Evolutionary conservation across 2,329 filamentous ascomycete species (phyloP).

Genomic region (Stachybotrys chartarum): DNA sequence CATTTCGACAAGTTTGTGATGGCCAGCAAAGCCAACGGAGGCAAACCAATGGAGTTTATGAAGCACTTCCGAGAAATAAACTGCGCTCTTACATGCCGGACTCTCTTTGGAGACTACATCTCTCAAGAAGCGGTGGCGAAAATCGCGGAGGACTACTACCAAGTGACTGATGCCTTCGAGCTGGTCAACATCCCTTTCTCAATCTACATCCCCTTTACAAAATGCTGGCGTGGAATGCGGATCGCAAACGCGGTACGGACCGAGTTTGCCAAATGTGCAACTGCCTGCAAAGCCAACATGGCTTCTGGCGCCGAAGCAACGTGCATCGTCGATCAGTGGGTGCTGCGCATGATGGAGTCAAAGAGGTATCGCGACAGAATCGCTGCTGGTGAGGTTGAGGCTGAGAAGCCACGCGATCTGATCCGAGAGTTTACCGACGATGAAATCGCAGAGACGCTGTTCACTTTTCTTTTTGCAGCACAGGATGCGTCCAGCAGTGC

Average conservation of each 20-base stretch:
- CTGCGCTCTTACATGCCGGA: slow-evolving; percentile 70
- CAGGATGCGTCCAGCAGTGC: slow-evolving; percentile 47
- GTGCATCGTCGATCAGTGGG: slow-evolving; percentile 74
- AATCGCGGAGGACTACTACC: slow-evolving; percentile 73
- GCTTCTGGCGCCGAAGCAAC: slow-evolving; percentile 58
- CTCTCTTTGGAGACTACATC: slow-evolving; percentile 77
- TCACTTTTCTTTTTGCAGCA: slow-evolving; percentile 46
- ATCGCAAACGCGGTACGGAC: slow-evolving; percentile 62
- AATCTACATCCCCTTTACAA: slow-evolving; percentile 69
- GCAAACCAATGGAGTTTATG: slow-evolving; percentile 62
- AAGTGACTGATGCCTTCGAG: slow-evolving; percentile 70
- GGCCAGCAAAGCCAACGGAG: slow-evolving; percentile 43
- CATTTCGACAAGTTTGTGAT: slow-evolving; percentile 65
- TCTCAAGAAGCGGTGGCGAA: slow-evolving; percentile 62
- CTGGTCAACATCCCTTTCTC: slow-evolving; percentile 67
- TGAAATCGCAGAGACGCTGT: slow-evolving; percentile 42
- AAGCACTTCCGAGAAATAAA: slow-evolving; percentile 68
- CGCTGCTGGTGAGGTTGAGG: slow-evolving; percentile 43
- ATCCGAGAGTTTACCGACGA: slow-evolving; percentile 42
- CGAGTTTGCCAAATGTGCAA: slow-evolving; percentile 65
- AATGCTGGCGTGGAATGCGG: slow-evolving; percentile 71
- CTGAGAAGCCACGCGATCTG: slow-evolving; percentile 36
- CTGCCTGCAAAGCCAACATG: slow-evolving; percentile 66
- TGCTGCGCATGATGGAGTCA: slow-evolving; percentile 66
- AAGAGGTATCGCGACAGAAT: slow-evolving; percentile 57